A percentile compares a stretch with the other conserved stretches of the same genome.
Conservation (phyloP, 345 rosid genomes). For the Nasturtium officinale region DNA sequence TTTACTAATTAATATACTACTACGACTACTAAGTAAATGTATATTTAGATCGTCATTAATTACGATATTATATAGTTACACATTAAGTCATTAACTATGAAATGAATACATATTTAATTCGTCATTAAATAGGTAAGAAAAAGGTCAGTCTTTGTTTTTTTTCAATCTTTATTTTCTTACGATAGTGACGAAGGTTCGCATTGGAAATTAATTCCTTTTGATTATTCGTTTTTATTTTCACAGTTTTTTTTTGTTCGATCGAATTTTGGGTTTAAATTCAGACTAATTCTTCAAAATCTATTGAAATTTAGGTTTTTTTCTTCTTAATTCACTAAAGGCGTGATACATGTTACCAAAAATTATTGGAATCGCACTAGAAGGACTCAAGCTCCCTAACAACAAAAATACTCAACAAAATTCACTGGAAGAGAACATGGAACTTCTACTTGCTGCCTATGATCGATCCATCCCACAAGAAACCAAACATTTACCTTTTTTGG, state of each 20-base stretch:
- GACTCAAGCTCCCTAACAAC: too few relatives aligned
- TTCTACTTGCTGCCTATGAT: too few relatives aligned
- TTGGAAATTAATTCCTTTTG: not conserved
- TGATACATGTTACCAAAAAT: not conserved
- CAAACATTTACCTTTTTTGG: too few relatives aligned
- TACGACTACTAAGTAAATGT: not conserved
- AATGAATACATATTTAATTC: slow-evolving; percentile 10
- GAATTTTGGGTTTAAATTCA: not conserved
- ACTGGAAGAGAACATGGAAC: too few relatives aligned
- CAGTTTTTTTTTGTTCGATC: too few relatives aligned
- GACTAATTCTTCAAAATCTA: not conserved
- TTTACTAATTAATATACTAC: slow-evolving; percentile 5
- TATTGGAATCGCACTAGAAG: not conserved
- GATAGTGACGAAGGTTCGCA: not conserved
- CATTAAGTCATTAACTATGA: slow-evolving; percentile 40
- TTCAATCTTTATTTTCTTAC: not conserved
- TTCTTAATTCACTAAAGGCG: not conserved
- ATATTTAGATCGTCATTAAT: not conserved
- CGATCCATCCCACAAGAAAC: too few relatives aligned
- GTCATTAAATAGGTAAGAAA: slow-evolving; percentile 13
- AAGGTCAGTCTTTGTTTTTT: not conserved
- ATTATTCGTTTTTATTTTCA: not conserved
- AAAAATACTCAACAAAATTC: too few relatives aligned
- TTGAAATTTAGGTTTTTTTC: not conserved
- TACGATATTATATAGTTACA: not conserved